Percentiles rank a stretch among this genome's conserved stretches.
Conservation (phyloP, 2,329 filamentous ascomycete species). For the Tolypocladium album region DNA sequence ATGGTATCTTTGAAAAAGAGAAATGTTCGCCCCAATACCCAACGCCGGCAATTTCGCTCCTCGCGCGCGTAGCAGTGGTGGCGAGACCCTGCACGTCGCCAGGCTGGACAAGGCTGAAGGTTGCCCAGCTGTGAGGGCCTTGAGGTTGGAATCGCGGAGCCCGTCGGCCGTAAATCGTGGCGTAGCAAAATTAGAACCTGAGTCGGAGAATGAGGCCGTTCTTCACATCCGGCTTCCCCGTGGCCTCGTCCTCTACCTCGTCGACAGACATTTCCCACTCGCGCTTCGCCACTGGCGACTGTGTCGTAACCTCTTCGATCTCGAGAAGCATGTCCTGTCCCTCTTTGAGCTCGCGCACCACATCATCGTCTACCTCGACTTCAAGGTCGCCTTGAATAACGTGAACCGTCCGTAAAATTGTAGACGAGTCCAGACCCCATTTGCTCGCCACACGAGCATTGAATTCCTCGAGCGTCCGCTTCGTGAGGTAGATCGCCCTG, state of each 20-base stretch:
- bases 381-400: constrained; percentile 65
- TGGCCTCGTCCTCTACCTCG: constrained; percentile 18
- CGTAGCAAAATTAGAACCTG: background rate
- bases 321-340: constrained; percentile 86
- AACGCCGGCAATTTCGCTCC: constrained; percentile 1
- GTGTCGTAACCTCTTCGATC: constrained; percentile 35
- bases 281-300: constrained; percentile 27
- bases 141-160: background rate
- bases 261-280: constrained; percentile 56
- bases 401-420: constrained; percentile 60
- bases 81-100: background rate
- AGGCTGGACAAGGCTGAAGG: background rate
- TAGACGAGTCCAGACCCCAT: constrained; percentile 65
- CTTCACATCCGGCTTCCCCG: background rate
- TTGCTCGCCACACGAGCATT: constrained; percentile 64
- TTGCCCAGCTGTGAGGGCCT: no score
- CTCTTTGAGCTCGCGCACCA: constrained; percentile 72
- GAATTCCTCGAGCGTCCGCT: constrained; percentile 67
- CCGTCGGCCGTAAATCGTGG: background rate
- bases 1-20: background rate
- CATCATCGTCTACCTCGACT: constrained; percentile 83
- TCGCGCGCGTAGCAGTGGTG: background rate
- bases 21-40: background rate
- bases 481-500: constrained; percentile 74
- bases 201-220: constrained; percentile 1